Base-by-base conservation (phyloP, 1,284 basidiomycete genomes). In the Laetiporus sulphureus region DNA sequence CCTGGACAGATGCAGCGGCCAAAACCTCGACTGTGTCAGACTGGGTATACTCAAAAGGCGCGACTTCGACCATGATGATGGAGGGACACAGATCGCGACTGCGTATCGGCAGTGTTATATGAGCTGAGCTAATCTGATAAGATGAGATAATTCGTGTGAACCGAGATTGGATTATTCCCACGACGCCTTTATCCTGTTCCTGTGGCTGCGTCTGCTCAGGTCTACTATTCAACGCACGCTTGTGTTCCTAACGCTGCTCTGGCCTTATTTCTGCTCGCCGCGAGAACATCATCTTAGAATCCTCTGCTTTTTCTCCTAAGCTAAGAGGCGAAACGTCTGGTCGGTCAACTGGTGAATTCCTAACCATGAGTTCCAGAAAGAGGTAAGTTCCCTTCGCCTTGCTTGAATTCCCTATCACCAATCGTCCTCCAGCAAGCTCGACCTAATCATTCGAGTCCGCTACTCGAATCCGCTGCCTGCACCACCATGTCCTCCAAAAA, bases 401-500 rank as follows among this genome's bases (percentile, higher is more conserved):
- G 19, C 27, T 13, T 5, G 2, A 25, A 5, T 30, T 8, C 20
- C 13, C 4, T 21, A 11, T 3, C 11, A 5, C 12, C 5, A n/a
- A 8, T n/a, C 12, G 10, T 36, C 19, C 34, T 21, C 16, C 63
- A 73, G 78, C 49, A 91, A 91, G 66, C 71, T 90, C 36, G 92
- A 96, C 63, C 77, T 97, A 29, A 71, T 96, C 42, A 89, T 95
- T 41, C 81, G 90, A 42, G 91, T 95, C 21, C 85, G 94, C 13
- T 96, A 93, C 63, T 77, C 83, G 36, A 95, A 97, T 66, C 91
- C 91, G 3, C 77, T 97, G 3, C 93, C 93, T 2, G 73, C 91
- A 8, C 93, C 94, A 27, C 91, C 93, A 68, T 96, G 90, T 71
- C 92, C 93, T 11, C 92, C 93, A 29, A 95, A 95, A 65, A 69